Evolutionary conservation across 805 yeast genomes (phyloP), one percentile per base, ranked within the genome.

Genomic region (Nakazawaea peltata): DNA sequence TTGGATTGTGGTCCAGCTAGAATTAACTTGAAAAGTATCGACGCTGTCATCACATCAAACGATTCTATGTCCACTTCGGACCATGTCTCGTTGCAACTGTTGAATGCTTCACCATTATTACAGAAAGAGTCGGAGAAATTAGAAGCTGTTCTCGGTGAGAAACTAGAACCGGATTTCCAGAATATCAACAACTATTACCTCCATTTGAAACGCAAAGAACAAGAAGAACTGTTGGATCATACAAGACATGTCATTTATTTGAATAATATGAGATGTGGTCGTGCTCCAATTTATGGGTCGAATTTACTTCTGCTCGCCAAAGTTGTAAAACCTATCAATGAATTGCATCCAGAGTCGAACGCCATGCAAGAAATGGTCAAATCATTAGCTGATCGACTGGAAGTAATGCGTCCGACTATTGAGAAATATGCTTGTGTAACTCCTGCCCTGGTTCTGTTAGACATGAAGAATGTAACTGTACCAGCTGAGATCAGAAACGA

Each of bases 351-450:
- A n/a, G 23, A 21, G 23, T 44, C 31, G 41, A 55, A 54, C 32
- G 37, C 52, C 19, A 38, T 46, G 16, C 51, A 59, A 8, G 61
- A 62, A 1, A 40, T 69, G 12, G 53, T 69, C 13, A 63, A 57
- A 34, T 67, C 76, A 2, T 43, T 72, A 33, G 52, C 53, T 19
- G 57, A 65, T 0, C 55, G 73, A 41, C 49, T 69, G 4, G 32
- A 51, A 3, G 29, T 41, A 0, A 62, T 77, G 65, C 53, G 59
- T 8, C 75, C 71, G 23, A 50, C 63, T 0, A 69, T 90, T 40
- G 85, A 83, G 28, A 76, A 80, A 41, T 92, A 68, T 57, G 84
- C 94, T 0, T 90, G 84, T 43, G 71, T 90, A 4, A 92, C 97
- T 0, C 98, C 99, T 0, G 65, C 77, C 3, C 95, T 75, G 4